Conservation (phyloP, 1,284 basidiomycete species). For the Tranzscheliella williamsii region DNA sequence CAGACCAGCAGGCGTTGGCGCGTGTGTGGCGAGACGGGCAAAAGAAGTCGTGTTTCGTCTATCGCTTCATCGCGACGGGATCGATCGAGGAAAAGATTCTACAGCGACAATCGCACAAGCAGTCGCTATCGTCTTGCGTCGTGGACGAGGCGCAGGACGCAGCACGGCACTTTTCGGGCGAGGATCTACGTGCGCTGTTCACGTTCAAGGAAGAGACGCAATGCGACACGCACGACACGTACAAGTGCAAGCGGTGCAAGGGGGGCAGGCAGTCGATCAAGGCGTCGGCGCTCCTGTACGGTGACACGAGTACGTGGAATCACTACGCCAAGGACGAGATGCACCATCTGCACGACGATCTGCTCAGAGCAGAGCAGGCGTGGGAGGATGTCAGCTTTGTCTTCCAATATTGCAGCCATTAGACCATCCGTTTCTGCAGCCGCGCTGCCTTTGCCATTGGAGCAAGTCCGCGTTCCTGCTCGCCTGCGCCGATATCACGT, state of each 20-base stretch:
- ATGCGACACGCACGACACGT: slow-evolving; percentile 79
- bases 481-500: no score
- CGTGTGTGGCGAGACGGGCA: slow-evolving; percentile 99
- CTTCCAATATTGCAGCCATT: slow-evolving; percentile 62
- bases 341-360: slow-evolving; percentile 89
- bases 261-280: slow-evolving; percentile 83
- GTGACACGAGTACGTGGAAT: slow-evolving; percentile 99
- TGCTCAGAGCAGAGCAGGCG: slow-evolving; percentile 85
- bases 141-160: slow-evolving; percentile 96
- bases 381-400: slow-evolving; percentile 71
- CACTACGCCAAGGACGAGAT: slow-evolving; percentile 89
- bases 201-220: slow-evolving; percentile 83
- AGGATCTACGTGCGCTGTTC: slow-evolving; percentile 88
- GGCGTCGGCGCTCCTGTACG: slow-evolving; percentile 84
- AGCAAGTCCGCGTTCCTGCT: no score
- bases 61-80: slow-evolving; percentile 95
- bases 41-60: slow-evolving; percentile 92
- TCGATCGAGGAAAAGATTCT: slow-evolving; percentile 99
- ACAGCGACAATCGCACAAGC: slow-evolving; percentile 85
- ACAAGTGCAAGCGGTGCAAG: slow-evolving; percentile 92
- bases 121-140: slow-evolving; percentile 92
- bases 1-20: slow-evolving; percentile 96
- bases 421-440: no score
- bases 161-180: slow-evolving; percentile 91
- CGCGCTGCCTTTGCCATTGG: background rate